phyloP scores from a whole-genome alignment of 163 green algal species.

The Chlamydomonas reinhardtii region DNA sequence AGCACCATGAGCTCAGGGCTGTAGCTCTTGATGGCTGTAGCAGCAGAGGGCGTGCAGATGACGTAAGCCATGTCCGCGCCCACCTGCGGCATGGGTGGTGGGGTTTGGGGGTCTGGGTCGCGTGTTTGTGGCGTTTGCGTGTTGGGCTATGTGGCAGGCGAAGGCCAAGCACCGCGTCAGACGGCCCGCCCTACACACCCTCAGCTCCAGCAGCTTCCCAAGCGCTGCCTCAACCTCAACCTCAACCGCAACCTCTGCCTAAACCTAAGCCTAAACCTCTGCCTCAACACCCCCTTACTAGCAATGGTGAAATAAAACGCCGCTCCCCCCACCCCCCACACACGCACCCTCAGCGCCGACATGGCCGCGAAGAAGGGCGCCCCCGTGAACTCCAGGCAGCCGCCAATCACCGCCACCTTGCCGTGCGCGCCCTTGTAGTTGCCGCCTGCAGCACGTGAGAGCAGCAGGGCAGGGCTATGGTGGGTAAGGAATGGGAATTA shows the following conservation, averaged over 20 bases:
- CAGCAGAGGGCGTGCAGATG: slow-evolving; percentile 89
- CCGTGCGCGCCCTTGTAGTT: slow-evolving; percentile 92
- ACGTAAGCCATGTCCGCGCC: slow-evolving; percentile 94
- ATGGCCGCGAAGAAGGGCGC: slow-evolving; percentile 95
- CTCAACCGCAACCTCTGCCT: no score
- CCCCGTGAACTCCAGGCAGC: slow-evolving; percentile 95
- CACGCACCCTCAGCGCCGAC: slow-evolving; percentile 77
- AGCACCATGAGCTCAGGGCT: slow-evolving; percentile 96
- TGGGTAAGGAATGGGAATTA: no score
- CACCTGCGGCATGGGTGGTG: slow-evolving; percentile 60
- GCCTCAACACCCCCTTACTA: no score
- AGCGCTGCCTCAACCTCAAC: no score
- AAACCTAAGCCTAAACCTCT: no score
- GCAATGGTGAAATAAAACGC: no score
- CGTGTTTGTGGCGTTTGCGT: not conserved
- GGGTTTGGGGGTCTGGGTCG: not conserved
- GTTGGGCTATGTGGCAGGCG: not conserved
- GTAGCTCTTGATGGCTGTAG: slow-evolving; percentile 94
- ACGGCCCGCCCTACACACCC: no score
- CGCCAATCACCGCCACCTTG: slow-evolving; percentile 93
- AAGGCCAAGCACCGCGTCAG: no score
- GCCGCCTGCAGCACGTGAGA: slow-evolving; percentile 30
- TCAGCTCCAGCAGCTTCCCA: no score
- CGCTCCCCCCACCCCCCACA: no score
- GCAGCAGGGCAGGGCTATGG: no score